These are phyloP conservation scores for Solioccasus polychromus DNA, from an alignment of 768 basidiomycete genomes.

Conservation along the genomic window DNA sequence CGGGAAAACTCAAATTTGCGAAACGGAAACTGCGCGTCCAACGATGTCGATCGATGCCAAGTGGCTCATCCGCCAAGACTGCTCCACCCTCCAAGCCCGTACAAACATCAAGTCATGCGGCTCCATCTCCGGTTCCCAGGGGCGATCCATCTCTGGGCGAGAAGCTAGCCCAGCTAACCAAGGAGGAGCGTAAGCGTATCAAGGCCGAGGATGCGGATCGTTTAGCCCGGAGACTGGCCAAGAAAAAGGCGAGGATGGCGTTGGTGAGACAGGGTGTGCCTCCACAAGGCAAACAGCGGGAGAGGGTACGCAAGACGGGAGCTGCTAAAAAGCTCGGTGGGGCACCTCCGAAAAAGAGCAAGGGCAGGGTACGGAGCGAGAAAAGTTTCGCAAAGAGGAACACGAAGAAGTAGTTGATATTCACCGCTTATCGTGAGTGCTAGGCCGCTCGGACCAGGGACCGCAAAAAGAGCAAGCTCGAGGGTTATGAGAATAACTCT, in stretches of 20 bases:
- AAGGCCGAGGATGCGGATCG: slow-evolving; percentile 82
- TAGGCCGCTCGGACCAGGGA: no score
- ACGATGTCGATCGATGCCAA: slow-evolving; percentile 75
- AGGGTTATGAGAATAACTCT: no score
- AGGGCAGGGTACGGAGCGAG: slow-evolving; percentile 51
- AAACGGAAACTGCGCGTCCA: slow-evolving; percentile 92
- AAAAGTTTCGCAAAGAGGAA: slow-evolving; percentile 54
- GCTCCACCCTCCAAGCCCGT: slow-evolving; percentile 3
- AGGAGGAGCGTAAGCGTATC: slow-evolving; percentile 80
- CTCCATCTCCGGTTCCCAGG: slow-evolving; percentile 45
- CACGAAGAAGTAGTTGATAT: slow-evolving; percentile 46
- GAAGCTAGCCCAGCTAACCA: slow-evolving; percentile 71
- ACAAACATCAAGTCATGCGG: slow-evolving; percentile 1
- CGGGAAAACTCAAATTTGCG: slow-evolving; percentile 79
- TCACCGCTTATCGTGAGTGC: no score
- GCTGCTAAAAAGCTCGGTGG: slow-evolving; percentile 21
- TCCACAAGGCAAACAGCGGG: slow-evolving; percentile 41
- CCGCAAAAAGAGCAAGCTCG: neutral
- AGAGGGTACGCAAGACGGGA: slow-evolving; percentile 44
- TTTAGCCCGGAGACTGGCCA: slow-evolving; percentile 78
- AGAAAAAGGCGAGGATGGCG: slow-evolving; percentile 74
- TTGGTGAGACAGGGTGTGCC: slow-evolving; percentile 43
- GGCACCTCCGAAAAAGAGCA: slow-evolving; percentile 29
- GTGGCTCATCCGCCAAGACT: slow-evolving; percentile 26
- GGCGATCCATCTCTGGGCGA: slow-evolving; percentile 83